Evolutionary conservation across 106 monocot genomes (phyloP), one percentile per base, ranked within the genome.

Genomic region (Dactylorhiza incarnata): DNA sequence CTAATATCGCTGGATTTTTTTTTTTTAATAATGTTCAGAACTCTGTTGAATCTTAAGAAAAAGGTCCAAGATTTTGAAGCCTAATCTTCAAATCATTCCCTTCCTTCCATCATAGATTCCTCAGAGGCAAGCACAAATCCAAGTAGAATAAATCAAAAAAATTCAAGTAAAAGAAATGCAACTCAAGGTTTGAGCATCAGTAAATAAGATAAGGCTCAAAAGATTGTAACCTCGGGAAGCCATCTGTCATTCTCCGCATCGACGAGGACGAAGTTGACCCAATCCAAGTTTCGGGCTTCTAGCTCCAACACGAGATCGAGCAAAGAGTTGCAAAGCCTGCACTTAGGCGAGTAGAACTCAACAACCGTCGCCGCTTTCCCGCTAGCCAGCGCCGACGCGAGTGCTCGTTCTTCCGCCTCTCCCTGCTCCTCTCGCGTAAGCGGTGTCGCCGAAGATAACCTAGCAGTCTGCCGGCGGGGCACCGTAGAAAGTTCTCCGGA

Each of bases 261-360:
- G 19, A 87, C 96, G 46, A 97, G 86, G 29, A 93, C 93, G 73
- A 97, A 91, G 45, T 72, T 76, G 16, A 85, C 83, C 91, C 89
- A 91, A 20, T 86, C 84, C 48, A 75, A 65, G 73, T 91, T 87
- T 76, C 87, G 79, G 46, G 48, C 68, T 81, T 97, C 96, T 71
- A 97, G 48, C 51, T 89, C 85, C 17, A 86, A 84, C 65, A 97
- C 93, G 16, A 84, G 77, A 62, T 76, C 81, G 24, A 91, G 87
- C 49, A 97, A 76, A 25, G 96, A 93, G 76, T 78, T 83, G 78
- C 96, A 97, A 49, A 97, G 87, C 29, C 87, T 69, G 85, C 96
- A 97, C 80, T 85, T 87, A 26, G 93, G 93, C 8, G 96, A 97
- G 83, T 97, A 93, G 81, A 97, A 97, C 68, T 93, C 96, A 52